Evolutionary conservation across 2,329 filamentous ascomycete species (phyloP).

Genomic region (Botrytis aclada): DNA sequence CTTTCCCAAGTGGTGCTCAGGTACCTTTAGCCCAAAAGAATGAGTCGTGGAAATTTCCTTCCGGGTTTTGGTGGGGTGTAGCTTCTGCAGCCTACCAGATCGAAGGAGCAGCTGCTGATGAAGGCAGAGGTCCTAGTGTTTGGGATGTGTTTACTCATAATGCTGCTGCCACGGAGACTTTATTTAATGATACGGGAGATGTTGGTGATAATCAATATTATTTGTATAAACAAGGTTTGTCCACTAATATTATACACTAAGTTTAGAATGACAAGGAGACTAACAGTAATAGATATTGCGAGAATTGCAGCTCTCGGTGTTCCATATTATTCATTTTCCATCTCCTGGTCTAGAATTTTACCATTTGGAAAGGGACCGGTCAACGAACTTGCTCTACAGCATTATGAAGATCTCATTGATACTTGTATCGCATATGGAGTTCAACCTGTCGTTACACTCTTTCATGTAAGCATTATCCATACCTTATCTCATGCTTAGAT

Average conservation of each 20-base stretch:
- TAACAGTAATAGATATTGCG: conserved; percentile 44
- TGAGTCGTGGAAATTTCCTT: conserved; percentile 32
- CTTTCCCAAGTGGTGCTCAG: conserved; percentile 26
- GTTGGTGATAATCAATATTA: conserved; percentile 42
- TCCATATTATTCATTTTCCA: conserved; percentile 51
- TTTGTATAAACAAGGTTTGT: conserved; percentile 52
- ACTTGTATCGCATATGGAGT: conserved; percentile 50
- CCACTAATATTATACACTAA: not conserved
- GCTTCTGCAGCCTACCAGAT: conserved; percentile 47
- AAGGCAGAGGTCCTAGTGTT: conserved; percentile 45
- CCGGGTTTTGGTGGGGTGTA: conserved; percentile 48
- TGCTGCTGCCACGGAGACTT: conserved; percentile 19
- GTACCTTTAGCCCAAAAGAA: conserved; percentile 25
- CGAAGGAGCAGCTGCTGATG: conserved; percentile 45
- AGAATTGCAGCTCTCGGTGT: conserved; percentile 51
- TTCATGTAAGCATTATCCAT: conserved; percentile 37
- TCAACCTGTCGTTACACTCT: conserved; percentile 46
- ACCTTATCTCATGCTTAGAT: not conserved
- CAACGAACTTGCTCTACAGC: conserved; percentile 49
- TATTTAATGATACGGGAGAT: conserved; percentile 47
- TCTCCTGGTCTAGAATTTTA: conserved; percentile 51
- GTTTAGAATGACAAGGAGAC: not conserved
- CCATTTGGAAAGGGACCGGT: conserved; percentile 51
- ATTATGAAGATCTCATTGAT: conserved; percentile 54
- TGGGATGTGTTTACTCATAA: conserved; percentile 41